These are phyloP conservation scores for Phylloporus arenicola DNA, from an alignment of 768 basidiomycete species.

Conservation along the genomic window DNA sequence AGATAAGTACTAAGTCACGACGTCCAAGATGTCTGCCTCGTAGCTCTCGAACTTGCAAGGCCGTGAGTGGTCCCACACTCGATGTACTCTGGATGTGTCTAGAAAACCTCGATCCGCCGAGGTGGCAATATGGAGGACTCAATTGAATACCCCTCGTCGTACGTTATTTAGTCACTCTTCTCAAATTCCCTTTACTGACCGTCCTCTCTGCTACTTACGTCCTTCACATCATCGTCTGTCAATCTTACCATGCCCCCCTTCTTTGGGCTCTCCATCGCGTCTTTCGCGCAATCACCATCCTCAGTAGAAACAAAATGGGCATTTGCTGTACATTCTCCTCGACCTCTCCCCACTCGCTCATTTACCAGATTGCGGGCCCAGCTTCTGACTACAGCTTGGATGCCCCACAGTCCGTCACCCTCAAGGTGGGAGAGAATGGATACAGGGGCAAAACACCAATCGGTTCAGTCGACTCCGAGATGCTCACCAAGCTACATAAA, in stretches of 20 bases:
- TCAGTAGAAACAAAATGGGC: slow-evolving; percentile 23
- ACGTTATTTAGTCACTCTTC: background rate
- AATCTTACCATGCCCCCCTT: slow-evolving; percentile 27
- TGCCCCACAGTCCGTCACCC: slow-evolving; percentile 30
- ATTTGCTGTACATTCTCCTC: slow-evolving; percentile 26
- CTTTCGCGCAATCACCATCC: slow-evolving; percentile 19
- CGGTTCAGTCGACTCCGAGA: slow-evolving; percentile 27
- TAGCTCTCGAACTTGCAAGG: too few relatives aligned
- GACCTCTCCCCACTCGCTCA: slow-evolving; percentile 24
- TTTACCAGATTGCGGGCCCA: slow-evolving; percentile 29
- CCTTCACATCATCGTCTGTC: background rate
- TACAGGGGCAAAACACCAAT: slow-evolving; percentile 21
- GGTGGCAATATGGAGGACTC: too few relatives aligned
- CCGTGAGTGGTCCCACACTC: too few relatives aligned
- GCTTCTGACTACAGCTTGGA: slow-evolving; percentile 26
- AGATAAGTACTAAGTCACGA: too few relatives aligned
- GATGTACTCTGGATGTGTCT: too few relatives aligned
- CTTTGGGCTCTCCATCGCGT: slow-evolving; percentile 29
- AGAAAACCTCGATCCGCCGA: too few relatives aligned
- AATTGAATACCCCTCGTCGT: too few relatives aligned
- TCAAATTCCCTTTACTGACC: background rate
- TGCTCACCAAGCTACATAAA: slow-evolving; percentile 23
- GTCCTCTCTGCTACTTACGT: background rate
- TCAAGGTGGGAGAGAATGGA: slow-evolving; percentile 26
- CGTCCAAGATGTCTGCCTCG: too few relatives aligned